These are phyloP conservation scores for Piloderma croceum DNA, from an alignment of 768 basidiomycete species.

Conservation along the genomic window DNA sequence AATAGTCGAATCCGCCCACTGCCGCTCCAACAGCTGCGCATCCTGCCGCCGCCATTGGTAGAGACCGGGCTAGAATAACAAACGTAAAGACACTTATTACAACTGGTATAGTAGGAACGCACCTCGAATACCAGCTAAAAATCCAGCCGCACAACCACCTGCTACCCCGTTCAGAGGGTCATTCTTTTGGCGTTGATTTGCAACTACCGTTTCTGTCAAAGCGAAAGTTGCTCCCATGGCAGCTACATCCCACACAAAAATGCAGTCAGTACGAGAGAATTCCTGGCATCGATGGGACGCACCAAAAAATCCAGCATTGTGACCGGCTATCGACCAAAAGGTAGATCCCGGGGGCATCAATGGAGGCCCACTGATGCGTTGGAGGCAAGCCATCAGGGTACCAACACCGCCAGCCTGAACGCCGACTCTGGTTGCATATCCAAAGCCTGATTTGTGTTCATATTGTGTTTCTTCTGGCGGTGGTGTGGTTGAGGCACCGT, in stretches of 20 bases:
- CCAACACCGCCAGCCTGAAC: slow-evolving; percentile 65
- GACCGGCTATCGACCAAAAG: slow-evolving; percentile 82
- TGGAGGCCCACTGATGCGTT: too few relatives aligned
- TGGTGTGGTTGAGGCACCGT: too few relatives aligned
- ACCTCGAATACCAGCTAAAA: slow-evolving; percentile 85
- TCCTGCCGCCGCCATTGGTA: slow-evolving; percentile 75
- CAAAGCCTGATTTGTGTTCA: slow-evolving; percentile 49
- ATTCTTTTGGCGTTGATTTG: slow-evolving; percentile 73
- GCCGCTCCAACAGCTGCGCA: slow-evolving; percentile 75
- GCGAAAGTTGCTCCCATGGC: slow-evolving; percentile 88
- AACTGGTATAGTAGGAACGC: slow-evolving; percentile 18
- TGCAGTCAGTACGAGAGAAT: background rate
- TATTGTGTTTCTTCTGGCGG: slow-evolving; percentile 22
- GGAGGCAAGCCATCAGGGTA: too few relatives aligned
- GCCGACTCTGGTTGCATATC: slow-evolving; percentile 51
- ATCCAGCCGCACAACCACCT: slow-evolving; percentile 90
- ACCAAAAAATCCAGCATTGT: slow-evolving; percentile 92
- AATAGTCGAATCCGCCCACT: slow-evolving; percentile 77
- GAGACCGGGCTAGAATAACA: slow-evolving; percentile 58
- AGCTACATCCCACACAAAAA: slow-evolving; percentile 40
- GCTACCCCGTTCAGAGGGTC: slow-evolving; percentile 80
- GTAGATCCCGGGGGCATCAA: too few relatives aligned
- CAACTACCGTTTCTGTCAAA: slow-evolving; percentile 71
- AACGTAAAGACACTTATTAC: slow-evolving; percentile 11
- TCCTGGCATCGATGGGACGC: slow-evolving; percentile 19